Evolutionary conservation across 352 stramenopile species (phyloP).

Genomic region (Plasmopara halstedii): DNA sequence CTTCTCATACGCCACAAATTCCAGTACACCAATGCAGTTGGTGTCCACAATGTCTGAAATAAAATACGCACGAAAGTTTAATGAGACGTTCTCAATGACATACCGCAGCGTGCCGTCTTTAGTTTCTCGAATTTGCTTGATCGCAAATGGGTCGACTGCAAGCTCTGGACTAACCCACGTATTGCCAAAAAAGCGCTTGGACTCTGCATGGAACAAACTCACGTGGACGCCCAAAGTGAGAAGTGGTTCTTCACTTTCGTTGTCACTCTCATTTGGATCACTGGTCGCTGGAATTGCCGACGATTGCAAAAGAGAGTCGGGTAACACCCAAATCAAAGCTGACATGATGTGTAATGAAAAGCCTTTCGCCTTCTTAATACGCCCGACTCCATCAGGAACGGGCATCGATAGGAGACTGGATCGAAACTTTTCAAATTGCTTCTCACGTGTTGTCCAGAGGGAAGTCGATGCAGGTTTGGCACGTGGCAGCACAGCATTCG

Average conservation of each 20-base stretch:
- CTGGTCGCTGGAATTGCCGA: slow-evolving; percentile 16
- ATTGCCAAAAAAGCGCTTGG: slow-evolving; percentile 89
- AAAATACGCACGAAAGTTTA: slow-evolving; percentile 82
- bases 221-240: slow-evolving; percentile 74
- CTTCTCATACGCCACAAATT: slow-evolving; percentile 89
- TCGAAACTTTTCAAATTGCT: slow-evolving; percentile 75
- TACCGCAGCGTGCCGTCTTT: slow-evolving; percentile 42
- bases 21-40: slow-evolving; percentile 88
- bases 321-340: slow-evolving; percentile 57
- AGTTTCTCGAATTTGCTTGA: slow-evolving; percentile 38
- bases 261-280: slow-evolving; percentile 21
- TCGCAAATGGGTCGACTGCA: slow-evolving; percentile 34
- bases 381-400: slow-evolving; percentile 41
- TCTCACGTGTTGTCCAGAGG: slow-evolving; percentile 50
- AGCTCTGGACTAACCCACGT: slow-evolving; percentile 83
- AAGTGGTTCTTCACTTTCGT: slow-evolving; percentile 37
- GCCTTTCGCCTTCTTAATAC: slow-evolving; percentile 47
- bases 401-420: slow-evolving; percentile 51
- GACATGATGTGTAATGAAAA: slow-evolving; percentile 65
- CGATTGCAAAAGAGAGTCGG: slow-evolving; percentile 36
- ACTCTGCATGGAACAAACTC: slow-evolving; percentile 82
- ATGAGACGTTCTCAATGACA: slow-evolving; percentile 36
- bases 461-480: slow-evolving; percentile 22
- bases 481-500: slow-evolving; percentile 9
- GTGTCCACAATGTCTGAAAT: slow-evolving; percentile 80